Evolutionary conservation across 768 basidiomycete species (phyloP).

Genomic region (Lactarius pseudohatsudake): DNA sequence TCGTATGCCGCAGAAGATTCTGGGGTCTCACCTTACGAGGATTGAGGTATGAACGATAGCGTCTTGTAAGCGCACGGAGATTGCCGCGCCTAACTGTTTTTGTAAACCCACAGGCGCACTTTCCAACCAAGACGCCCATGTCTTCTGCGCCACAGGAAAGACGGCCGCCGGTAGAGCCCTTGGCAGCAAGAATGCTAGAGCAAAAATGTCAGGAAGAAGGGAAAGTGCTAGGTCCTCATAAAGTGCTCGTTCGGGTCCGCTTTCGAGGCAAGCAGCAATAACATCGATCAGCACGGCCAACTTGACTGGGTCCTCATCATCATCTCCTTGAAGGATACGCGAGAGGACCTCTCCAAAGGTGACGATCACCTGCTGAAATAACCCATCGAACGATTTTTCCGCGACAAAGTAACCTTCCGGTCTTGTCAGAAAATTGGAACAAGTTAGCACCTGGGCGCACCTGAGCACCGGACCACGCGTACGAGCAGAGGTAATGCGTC

Average conservation of each 20-base stretch:
- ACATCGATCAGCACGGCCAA: slow-evolving; percentile 18
- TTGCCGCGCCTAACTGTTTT: slow-evolving; percentile 34
- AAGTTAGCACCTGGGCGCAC: slow-evolving; percentile 34
- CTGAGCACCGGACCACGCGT: slow-evolving; percentile 42
- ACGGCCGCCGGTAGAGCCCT: slow-evolving; percentile 29
- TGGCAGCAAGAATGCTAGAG: slow-evolving; percentile 51
- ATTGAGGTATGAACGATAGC: slow-evolving; percentile 42
- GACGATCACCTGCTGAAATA: slow-evolving; percentile 31
- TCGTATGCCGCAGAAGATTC: not conserved
- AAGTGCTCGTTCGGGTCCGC: not conserved
- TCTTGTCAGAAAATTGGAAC: slow-evolving; percentile 18
- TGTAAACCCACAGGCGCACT: slow-evolving; percentile 31
- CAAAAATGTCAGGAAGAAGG: slow-evolving; percentile 47
- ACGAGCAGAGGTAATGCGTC: slow-evolving; percentile 38
- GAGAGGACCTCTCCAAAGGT: slow-evolving; percentile 26
- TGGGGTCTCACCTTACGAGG: slow-evolving; percentile 36
- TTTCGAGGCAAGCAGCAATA: slow-evolving; percentile 22
- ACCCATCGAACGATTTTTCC: slow-evolving; percentile 35
- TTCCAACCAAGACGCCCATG: slow-evolving; percentile 38
- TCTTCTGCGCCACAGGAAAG: slow-evolving; percentile 29
- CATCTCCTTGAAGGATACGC: slow-evolving; percentile 19
- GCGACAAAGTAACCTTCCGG: slow-evolving; percentile 35
- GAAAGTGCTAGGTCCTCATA: slow-evolving; percentile 16
- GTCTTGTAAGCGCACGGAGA: slow-evolving; percentile 45
- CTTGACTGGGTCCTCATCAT: slow-evolving; percentile 1